Evolutionary conservation across 306 rosid genomes (phyloP).

Genomic region (Malus domestica): DNA sequence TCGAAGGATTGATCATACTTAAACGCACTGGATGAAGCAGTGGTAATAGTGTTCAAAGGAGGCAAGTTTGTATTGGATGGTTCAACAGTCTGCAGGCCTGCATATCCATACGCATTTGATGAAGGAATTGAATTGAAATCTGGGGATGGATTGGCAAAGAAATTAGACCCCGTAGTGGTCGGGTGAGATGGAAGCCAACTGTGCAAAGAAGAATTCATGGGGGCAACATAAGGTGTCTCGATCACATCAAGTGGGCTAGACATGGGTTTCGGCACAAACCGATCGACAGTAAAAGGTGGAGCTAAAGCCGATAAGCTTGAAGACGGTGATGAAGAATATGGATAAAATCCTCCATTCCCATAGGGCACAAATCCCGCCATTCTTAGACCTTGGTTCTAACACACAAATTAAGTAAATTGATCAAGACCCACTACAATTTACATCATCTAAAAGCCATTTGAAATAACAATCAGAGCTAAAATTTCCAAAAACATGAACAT

Average conservation of each 20-base stretch:
- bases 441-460: not conserved
- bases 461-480: not conserved
- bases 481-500: not conserved
- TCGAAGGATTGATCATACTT: slow-evolving; percentile 24
- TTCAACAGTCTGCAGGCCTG: slow-evolving; percentile 16
- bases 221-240: slow-evolving; percentile 33
- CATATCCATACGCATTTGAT: slow-evolving; percentile 20
- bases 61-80: slow-evolving; percentile 33
- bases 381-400: slow-evolving; percentile 12
- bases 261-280: slow-evolving; percentile 21
- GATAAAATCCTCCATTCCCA: slow-evolving; percentile 38
- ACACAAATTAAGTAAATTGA: slow-evolving; percentile 17
- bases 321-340: slow-evolving; percentile 24
- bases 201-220: slow-evolving; percentile 31
- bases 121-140: slow-evolving; percentile 32
- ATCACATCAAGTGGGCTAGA: slow-evolving; percentile 42
- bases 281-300: slow-evolving; percentile 65
- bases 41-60: slow-evolving; percentile 24
- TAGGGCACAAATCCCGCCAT: slow-evolving; percentile 54
- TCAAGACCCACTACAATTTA: slow-evolving; percentile 20
- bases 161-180: slow-evolving; percentile 28
- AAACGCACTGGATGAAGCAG: slow-evolving; percentile 26
- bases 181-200: slow-evolving; percentile 30
- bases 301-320: slow-evolving; percentile 81
- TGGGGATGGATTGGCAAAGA: slow-evolving; percentile 25